Conservation (phyloP, 179 eudicot genomes). For the Beta macrorhiza region DNA sequence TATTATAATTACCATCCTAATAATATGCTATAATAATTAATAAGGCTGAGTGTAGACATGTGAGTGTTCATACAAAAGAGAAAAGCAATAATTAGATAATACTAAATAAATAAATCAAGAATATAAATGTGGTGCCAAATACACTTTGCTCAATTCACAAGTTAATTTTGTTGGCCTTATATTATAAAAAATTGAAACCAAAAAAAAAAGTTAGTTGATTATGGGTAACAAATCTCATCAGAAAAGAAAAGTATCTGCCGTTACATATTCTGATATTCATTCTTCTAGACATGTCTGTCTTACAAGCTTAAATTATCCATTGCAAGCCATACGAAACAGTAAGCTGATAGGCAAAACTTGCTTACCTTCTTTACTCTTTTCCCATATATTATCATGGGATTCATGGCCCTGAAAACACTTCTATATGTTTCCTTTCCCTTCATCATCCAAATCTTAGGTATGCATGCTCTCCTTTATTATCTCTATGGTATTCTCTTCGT, state of each 20-base stretch:
- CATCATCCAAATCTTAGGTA: slow-evolving; percentile 15
- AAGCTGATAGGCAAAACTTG: neutral
- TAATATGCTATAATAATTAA: neutral
- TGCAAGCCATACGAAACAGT: neutral
- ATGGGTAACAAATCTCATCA: neutral
- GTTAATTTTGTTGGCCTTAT: neutral
- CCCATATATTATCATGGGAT: neutral
- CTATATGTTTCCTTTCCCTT: slow-evolving; percentile 2
- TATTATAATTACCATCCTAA: neutral
- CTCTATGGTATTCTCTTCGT: too few species aligned
- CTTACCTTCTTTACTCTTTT: neutral
- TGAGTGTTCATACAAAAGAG: neutral
- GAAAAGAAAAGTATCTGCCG: slow-evolving; percentile 49
- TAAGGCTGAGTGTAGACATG: neutral
- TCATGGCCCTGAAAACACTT: slow-evolving; percentile 17
- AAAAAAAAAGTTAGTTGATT: neutral
- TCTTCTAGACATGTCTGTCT: slow-evolving; percentile 17
- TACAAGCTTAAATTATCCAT: neutral
- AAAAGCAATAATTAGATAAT: neutral
- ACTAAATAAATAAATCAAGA: neutral
- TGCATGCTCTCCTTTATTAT: neutral
- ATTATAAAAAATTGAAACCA: too few species aligned
- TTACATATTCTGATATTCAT: slow-evolving; percentile 10
- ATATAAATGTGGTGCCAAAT: slow-evolving; percentile 15
- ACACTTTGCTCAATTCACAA: slow-evolving; percentile 13